A percentile compares a stretch with the other conserved stretches of the same genome.
These are phyloP conservation scores for Talaromyces proteolyticus DNA, from an alignment of 495 filamentous ascomycete species.

Conservation along the genomic window DNA sequence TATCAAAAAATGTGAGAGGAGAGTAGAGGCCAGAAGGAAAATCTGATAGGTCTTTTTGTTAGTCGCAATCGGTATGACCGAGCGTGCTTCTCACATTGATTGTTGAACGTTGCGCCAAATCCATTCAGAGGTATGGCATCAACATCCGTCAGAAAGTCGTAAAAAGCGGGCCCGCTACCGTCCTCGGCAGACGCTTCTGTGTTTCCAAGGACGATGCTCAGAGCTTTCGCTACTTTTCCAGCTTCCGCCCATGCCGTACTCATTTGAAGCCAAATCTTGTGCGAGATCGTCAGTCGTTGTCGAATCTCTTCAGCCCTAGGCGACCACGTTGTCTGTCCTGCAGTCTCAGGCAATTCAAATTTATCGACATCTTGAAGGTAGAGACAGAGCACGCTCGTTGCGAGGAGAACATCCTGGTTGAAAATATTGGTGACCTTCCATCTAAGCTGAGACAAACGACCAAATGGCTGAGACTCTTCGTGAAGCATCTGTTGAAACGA, in stretches of 20 bases:
- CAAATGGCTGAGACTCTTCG: conserved; percentile 1
- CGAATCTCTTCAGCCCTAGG: conserved; percentile 6
- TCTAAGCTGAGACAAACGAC: not conserved
- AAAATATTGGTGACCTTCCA: conserved; percentile 1
- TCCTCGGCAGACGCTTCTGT: not conserved
- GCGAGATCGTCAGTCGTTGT: conserved; percentile 6
- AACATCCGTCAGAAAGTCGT: conserved; percentile 6
- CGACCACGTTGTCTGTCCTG: not conserved
- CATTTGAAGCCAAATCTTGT: conserved; percentile 10
- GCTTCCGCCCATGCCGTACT: conserved; percentile 6
- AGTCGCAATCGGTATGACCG: not conserved
- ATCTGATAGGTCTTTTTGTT: not conserved
- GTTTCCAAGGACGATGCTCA: conserved; percentile 7
- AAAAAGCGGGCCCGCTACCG: conserved; percentile 2
- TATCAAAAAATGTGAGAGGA: conserved; percentile 1
- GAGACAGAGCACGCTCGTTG: conserved; percentile 2
- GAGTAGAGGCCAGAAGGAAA: not conserved
- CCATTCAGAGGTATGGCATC: conserved; percentile 4
- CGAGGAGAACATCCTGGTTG: conserved; percentile 1
- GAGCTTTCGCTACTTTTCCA: conserved; percentile 9
- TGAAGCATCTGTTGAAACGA: conserved; percentile 4
- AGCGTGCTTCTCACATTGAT: not conserved
- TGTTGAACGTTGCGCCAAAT: conserved; percentile 2
- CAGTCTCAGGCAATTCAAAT: conserved; percentile 6
- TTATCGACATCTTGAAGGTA: conserved; percentile 4